These are phyloP conservation scores for Calonectria montana DNA, from an alignment of 2,329 filamentous ascomycete genomes.

Conservation along the genomic window DNA sequence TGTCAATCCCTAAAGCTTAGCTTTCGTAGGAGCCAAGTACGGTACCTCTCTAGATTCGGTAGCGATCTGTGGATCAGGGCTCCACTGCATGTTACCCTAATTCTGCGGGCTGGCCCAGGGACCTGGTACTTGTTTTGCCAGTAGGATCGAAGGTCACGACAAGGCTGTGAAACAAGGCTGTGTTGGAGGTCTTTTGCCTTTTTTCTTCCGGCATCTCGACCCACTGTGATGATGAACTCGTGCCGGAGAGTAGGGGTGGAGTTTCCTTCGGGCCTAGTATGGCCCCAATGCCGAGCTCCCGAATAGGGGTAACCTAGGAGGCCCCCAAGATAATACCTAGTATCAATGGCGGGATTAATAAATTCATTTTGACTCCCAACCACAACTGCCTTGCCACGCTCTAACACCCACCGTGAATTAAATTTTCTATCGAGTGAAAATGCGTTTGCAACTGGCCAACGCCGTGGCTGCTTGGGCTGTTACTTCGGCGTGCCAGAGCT, in stretches of 20 bases:
- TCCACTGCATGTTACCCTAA: background rate
- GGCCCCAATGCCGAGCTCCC: background rate
- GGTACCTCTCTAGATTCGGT: background rate
- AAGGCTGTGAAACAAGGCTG: background rate
- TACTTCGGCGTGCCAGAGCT: background rate
- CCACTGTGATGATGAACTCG: background rate
- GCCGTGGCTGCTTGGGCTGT: background rate
- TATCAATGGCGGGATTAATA: background rate
- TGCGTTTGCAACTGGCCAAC: background rate
- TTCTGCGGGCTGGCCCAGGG: background rate
- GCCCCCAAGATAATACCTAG: background rate
- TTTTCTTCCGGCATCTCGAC: background rate
- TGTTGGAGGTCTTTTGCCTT: background rate
- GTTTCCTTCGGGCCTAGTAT: background rate
- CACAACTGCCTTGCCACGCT: background rate
- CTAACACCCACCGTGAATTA: background rate
- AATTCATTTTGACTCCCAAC: background rate
- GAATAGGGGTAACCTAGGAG: background rate
- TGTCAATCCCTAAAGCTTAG: no score
- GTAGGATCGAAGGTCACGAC: background rate
- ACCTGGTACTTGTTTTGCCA: background rate
- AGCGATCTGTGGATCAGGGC: background rate
- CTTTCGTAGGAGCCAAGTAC: background rate
- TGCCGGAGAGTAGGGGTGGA: background rate
- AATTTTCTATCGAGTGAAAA: background rate